Evolutionary conservation across 2,329 filamentous ascomycete species (phyloP).

Genomic region (Diaporthe capsici): DNA sequence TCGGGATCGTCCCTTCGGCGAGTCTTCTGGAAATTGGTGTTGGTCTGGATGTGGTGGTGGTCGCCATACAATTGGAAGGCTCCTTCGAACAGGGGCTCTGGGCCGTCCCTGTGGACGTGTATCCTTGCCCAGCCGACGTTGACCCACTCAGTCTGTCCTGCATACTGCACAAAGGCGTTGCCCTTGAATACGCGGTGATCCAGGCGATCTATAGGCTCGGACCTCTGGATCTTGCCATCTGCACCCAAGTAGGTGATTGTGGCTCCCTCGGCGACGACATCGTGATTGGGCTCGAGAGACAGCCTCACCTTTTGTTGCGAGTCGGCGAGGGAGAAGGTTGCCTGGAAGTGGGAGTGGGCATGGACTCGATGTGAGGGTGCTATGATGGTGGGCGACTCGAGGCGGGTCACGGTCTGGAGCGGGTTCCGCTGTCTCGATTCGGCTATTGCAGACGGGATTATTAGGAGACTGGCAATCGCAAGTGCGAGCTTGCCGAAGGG

Average conservation of each 20-base stretch:
- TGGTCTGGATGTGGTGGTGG: conserved; percentile 88
- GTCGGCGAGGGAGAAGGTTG: conserved; percentile 82
- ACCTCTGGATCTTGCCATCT: conserved; percentile 76
- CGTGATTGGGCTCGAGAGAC: conserved; percentile 88
- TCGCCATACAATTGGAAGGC: conserved; percentile 86
- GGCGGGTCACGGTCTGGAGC: conserved; percentile 78
- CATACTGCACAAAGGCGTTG: conserved; percentile 76
- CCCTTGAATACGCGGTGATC: conserved; percentile 90
- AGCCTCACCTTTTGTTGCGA: conserved; percentile 81
- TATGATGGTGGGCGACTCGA: conserved; percentile 80
- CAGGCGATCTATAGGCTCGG: conserved; percentile 79
- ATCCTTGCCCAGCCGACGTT: conserved; percentile 91
- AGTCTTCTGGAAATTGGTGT: conserved; percentile 80
- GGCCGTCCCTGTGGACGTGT: conserved; percentile 82
- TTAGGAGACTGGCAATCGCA: conserved; percentile 45
- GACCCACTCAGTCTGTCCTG: conserved; percentile 76
- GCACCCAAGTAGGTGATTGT: conserved; percentile 78
- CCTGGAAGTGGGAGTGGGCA: conserved; percentile 85
- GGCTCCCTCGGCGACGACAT: conserved; percentile 85
- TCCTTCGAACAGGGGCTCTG: conserved; percentile 87
- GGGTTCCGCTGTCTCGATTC: conserved; percentile 83
- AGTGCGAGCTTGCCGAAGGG: conserved; percentile 33
- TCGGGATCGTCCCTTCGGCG: conserved; percentile 80
- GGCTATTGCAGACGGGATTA: conserved; percentile 58
- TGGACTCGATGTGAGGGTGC: conserved; percentile 81